phyloP scores from a whole-genome alignment of 2,329 filamentous ascomycete genomes.

The Sporothrix variecibatus region DNA sequence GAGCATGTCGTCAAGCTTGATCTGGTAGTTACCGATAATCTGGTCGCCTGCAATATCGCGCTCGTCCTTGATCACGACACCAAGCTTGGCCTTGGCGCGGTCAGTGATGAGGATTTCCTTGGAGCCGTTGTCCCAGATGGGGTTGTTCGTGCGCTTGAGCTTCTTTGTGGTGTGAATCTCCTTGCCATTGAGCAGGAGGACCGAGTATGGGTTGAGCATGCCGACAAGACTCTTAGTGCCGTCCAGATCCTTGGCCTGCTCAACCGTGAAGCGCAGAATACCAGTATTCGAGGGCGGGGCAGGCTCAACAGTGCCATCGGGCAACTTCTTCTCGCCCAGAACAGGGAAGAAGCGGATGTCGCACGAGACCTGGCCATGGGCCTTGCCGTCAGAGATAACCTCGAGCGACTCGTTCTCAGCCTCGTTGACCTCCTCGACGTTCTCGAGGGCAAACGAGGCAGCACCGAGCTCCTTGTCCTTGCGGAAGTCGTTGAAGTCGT shows the following conservation, averaged over 20 bases:
- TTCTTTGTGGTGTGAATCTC: conserved; percentile 87
- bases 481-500: conserved; percentile 91
- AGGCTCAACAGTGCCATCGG: conserved; percentile 76
- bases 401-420: conserved; percentile 86
- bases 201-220: conserved; percentile 85
- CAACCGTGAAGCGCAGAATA: conserved; percentile 89
- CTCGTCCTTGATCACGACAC: conserved; percentile 93
- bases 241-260: conserved; percentile 95
- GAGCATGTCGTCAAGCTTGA: conserved; percentile 91
- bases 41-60: conserved; percentile 82
- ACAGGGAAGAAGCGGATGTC: conserved; percentile 97
- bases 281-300: conserved; percentile 89
- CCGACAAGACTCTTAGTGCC: conserved; percentile 89
- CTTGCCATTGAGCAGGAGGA: conserved; percentile 86
- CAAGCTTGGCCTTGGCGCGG: conserved; percentile 84
- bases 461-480: conserved; percentile 95
- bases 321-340: conserved; percentile 68
- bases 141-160: conserved; percentile 95
- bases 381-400: conserved; percentile 79
- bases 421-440: conserved; percentile 72
- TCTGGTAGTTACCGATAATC: conserved; percentile 87
- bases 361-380: conserved; percentile 74
- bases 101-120: conserved; percentile 97
- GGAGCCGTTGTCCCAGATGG: conserved; percentile 88
- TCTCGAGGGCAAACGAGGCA: conserved; percentile 82